Base-by-base conservation (phyloP, 306 rosid species). In the Calophaca sinica region DNA sequence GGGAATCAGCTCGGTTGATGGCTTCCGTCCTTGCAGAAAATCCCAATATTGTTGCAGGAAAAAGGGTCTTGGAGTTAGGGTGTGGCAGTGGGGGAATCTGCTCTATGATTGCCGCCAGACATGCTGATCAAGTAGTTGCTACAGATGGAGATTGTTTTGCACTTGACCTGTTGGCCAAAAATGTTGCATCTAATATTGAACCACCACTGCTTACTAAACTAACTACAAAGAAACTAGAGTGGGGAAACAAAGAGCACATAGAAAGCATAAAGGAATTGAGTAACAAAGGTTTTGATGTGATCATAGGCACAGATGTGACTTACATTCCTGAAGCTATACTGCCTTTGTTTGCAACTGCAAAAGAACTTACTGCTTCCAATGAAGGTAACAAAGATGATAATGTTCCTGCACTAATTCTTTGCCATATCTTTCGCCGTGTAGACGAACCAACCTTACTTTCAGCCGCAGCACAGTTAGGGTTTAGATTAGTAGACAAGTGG, bases 1-100 rank as follows among this genome's bases (percentile, higher is more conserved):
- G 99, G 97, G 99, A 94, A 86, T 91, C 97, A 0, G 96, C 97
- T 73, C 92, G 89, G 48, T 83, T 94, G 68, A 88, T 92, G 96
- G 96, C 97, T 62, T 86, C 93, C 4, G 70, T 94, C 66, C 83
- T 92, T 48, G 91, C 85, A 46, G 86, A 80, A 86, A 94, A 94
- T 76, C 96, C 96, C 50, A 41, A 68, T 9, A 87, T 94, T 26
- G 87, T 89, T 75, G 68, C 94, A 2, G 87, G 94, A 39, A 91
- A 88, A 85, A 86, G 85, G 81, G 96, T 91, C 28, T 78, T 94
- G 79, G 97, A 94, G 80, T 84, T 94, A 73, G 97, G 98, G 32
- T 90, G 90, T 15, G 98, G 98, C 76, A 87, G 96, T 29, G 88
- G 88, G 5, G 96, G 96, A 41, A 86, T 94, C 66, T 94, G 97